These are phyloP conservation scores for Aphanoascus verrucosus DNA, from an alignment of 2,329 filamentous ascomycete species.

Conservation along the genomic window DNA sequence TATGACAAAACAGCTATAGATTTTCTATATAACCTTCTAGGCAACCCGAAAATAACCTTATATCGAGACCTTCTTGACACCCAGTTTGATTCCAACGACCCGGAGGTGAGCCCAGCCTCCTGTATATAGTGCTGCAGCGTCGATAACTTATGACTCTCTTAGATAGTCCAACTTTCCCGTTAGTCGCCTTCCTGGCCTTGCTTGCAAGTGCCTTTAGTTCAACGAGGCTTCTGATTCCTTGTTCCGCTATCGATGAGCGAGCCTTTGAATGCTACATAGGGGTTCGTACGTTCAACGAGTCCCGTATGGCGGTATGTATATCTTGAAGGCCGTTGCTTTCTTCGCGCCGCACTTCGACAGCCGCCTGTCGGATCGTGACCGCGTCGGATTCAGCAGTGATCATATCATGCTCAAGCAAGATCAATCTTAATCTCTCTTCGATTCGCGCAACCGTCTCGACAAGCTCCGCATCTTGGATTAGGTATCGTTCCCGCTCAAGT, in stretches of 20 bases:
- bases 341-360: conserved; percentile 4
- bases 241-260: not conserved
- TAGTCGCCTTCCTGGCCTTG: not conserved
- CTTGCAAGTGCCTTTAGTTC: no score
- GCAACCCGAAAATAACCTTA: no score
- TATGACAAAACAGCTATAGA: no score
- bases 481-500: conserved; percentile 12
- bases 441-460: conserved; percentile 7
- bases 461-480: conserved; percentile 13
- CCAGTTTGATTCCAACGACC: no score
- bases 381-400: not conserved
- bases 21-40: no score
- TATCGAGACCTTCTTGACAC: no score
- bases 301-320: conserved; percentile 1
- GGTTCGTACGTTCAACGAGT: conserved; percentile 3
- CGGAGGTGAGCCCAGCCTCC: no score
- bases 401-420: conserved; percentile 8
- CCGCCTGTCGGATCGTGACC: conserved; percentile 1
- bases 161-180: not conserved
- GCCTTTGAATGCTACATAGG: not conserved
- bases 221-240: not conserved
- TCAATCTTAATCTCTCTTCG: conserved; percentile 8
- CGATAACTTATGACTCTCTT: no score
- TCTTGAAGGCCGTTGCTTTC: conserved; percentile 4
- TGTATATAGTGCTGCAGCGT: no score